A percentile compares a stretch with the other conserved stretches of the same genome.
Conservation (phyloP, 345 rosid species). For the Gossypium anomalum region DNA sequence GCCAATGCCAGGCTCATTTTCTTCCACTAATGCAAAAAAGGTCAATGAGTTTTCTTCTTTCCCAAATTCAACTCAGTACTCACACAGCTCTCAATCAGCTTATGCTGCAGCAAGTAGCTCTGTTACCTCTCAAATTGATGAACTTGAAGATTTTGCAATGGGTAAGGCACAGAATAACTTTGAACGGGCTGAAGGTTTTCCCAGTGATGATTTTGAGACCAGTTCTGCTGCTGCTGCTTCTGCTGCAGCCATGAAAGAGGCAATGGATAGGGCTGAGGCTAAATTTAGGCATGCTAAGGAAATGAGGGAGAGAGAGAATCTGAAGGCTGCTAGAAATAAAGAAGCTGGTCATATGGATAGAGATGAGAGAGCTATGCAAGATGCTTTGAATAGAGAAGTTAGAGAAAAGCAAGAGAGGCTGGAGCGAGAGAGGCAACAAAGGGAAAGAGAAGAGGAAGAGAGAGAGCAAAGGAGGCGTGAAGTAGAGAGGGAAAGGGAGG, state of each 20-base stretch:
- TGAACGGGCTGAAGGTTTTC: conserved; percentile 42
- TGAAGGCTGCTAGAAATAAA: conserved; percentile 61
- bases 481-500: conserved; percentile 60
- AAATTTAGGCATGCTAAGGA: conserved; percentile 82
- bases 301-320: conserved; percentile 76
- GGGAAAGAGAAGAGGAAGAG: conserved; percentile 66
- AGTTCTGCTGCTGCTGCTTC: conserved; percentile 76
- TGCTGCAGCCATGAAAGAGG: conserved; percentile 96
- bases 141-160: conserved; percentile 66
- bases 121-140: conserved; percentile 61
- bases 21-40: conserved; percentile 41
- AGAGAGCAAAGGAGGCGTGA: conserved; percentile 51
- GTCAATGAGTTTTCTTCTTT: conserved; percentile 41
- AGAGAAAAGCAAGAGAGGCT: conserved; percentile 35
- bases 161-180: conserved; percentile 39
- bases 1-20: conserved; percentile 35
- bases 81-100: conserved; percentile 40
- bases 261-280: conserved; percentile 96
- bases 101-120: conserved; percentile 38
- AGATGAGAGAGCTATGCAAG: conserved; percentile 34
- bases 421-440: conserved; percentile 60
- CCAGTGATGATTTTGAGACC: conserved; percentile 53
- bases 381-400: conserved; percentile 43
- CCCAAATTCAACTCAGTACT: conserved; percentile 42
- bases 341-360: conserved; percentile 51